phyloP scores from a whole-genome alignment of 2,329 filamentous ascomycete species.

The Clarireedia sp. region DNA sequence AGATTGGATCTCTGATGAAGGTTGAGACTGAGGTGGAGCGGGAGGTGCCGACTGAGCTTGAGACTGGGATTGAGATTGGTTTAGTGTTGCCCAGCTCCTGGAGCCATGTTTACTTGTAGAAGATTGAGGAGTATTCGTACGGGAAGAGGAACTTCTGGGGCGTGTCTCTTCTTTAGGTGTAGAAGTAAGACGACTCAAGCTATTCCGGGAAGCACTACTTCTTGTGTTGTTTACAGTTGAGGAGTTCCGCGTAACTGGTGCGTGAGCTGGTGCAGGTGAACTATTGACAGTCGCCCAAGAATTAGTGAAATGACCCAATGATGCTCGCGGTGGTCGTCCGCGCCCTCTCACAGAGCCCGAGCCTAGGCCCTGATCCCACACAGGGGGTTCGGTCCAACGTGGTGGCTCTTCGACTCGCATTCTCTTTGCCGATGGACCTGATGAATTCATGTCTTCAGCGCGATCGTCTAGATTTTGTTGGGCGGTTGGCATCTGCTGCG shows the following conservation, averaged over 20 bases:
- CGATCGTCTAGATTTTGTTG: background rate
- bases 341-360: slow-evolving; percentile 1
- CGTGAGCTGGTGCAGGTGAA: background rate
- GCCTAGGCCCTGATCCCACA: slow-evolving; percentile 22
- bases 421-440: slow-evolving; percentile 17
- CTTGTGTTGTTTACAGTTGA: slow-evolving; percentile 4
- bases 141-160: background rate
- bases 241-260: slow-evolving; percentile 5
- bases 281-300: slow-evolving; percentile 25
- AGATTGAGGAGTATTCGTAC: slow-evolving; percentile 4
- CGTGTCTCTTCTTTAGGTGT: background rate
- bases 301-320: background rate
- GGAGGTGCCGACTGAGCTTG: background rate
- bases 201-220: background rate
- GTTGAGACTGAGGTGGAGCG: background rate
- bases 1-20: background rate
- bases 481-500: slow-evolving; percentile 1
- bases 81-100: slow-evolving; percentile 11
- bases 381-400: slow-evolving; percentile 24
- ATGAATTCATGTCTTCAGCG: slow-evolving; percentile 1
- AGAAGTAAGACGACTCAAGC: background rate
- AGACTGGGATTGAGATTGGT: background rate
- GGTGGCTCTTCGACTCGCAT: slow-evolving; percentile 16
- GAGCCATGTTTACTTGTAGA: background rate
- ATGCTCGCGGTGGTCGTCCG: slow-evolving; percentile 4